Conservation (phyloP, 805 yeast genomes). For the Barnettozyma siamensis region DNA sequence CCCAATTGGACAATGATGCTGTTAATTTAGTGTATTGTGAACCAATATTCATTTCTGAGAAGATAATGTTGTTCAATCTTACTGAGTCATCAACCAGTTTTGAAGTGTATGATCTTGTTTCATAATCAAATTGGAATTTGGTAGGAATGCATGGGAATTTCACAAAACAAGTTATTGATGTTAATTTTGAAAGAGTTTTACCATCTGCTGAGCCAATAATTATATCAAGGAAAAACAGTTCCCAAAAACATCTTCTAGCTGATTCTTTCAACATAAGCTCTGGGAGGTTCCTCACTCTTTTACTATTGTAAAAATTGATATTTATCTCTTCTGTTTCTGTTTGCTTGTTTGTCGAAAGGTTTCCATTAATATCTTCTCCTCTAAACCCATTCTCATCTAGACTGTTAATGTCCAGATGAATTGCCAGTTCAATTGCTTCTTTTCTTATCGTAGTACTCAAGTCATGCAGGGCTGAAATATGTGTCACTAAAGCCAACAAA, state of each 20-base stretch:
- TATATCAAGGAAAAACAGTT: slow-evolving; percentile 44
- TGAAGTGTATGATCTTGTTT: slow-evolving; percentile 40
- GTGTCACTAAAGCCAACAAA: slow-evolving; percentile 38
- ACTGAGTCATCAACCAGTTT: slow-evolving; percentile 46
- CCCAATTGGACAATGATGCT: slow-evolving; percentile 47
- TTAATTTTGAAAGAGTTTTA: slow-evolving; percentile 34
- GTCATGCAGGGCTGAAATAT: slow-evolving; percentile 47
- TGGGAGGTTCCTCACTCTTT: slow-evolving; percentile 18
- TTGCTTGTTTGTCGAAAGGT: slow-evolving; percentile 4
- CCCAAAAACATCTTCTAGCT: slow-evolving; percentile 47
- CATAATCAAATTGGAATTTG: slow-evolving; percentile 37
- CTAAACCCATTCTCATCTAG: slow-evolving; percentile 29
- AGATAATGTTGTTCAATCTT: slow-evolving; percentile 40
- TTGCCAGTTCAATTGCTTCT: slow-evolving; percentile 34
- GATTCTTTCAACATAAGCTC: slow-evolving; percentile 20
- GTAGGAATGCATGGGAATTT: slow-evolving; percentile 36
- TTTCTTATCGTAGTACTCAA: slow-evolving; percentile 38
- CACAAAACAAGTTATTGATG: slow-evolving; percentile 31
- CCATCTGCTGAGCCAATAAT: slow-evolving; percentile 52
- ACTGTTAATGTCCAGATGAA: slow-evolving; percentile 33
- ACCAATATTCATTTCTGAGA: slow-evolving; percentile 33
- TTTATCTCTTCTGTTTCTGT: slow-evolving; percentile 18
- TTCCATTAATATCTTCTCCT: slow-evolving; percentile 23
- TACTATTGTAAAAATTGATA: slow-evolving; percentile 20
- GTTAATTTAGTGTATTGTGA: slow-evolving; percentile 34